These are phyloP conservation scores for Penicillium occitanis DNA, from an alignment of 2,329 filamentous ascomycete species.

Conservation along the genomic window DNA sequence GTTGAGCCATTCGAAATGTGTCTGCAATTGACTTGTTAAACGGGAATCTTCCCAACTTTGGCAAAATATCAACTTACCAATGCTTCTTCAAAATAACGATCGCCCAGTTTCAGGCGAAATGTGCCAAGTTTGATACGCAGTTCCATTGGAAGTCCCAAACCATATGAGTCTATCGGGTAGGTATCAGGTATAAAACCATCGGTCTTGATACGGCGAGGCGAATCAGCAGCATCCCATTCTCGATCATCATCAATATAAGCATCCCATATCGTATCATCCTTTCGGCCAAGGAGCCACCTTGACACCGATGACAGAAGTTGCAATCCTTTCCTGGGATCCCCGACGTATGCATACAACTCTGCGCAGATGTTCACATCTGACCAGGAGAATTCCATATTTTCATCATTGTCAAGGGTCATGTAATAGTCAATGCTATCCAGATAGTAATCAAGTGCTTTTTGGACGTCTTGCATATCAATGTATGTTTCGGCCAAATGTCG, in stretches of 20 bases:
- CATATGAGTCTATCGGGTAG: conserved; percentile 63
- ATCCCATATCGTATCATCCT: conserved; percentile 76
- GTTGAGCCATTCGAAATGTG: conserved; percentile 69
- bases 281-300: conserved; percentile 78
- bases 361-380: conserved; percentile 81
- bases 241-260: conserved; percentile 67
- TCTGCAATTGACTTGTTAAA: conserved; percentile 40
- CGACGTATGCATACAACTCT: conserved; percentile 70
- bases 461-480: conserved; percentile 52
- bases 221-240: conserved; percentile 79
- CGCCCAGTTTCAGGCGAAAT: conserved; percentile 71
- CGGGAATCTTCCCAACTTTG: not conserved
- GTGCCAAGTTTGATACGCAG: conserved; percentile 80
- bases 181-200: conserved; percentile 59
- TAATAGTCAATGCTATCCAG: conserved; percentile 54
- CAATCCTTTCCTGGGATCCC: conserved; percentile 66
- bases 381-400: conserved; percentile 62
- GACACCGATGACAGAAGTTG: conserved; percentile 68
- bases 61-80: conserved; percentile 52
- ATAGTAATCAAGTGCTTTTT: conserved; percentile 53
- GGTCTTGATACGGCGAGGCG: conserved; percentile 63
- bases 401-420: conserved; percentile 43
- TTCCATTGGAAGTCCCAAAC: conserved; percentile 72
- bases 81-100: conserved; percentile 66
- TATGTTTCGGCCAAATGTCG: conserved; percentile 58